Percentiles rank a stretch among this genome's conserved stretches.
Evolutionary conservation across 192 early-diverging fungal genomes (phyloP).

Genomic region (Coemansia sp.): DNA sequence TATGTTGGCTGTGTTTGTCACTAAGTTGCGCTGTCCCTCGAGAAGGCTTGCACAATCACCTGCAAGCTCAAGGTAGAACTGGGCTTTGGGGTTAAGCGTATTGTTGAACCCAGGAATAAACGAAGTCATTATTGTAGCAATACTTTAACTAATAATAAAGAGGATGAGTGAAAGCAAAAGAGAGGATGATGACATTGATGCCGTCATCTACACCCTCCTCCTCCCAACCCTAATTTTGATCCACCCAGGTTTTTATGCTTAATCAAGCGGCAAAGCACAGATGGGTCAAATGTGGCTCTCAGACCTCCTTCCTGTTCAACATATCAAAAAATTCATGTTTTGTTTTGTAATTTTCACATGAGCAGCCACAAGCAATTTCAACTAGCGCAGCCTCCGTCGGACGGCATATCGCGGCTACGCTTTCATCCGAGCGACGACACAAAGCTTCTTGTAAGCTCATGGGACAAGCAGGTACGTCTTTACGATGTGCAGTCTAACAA

Average conservation of each 20-base stretch:
- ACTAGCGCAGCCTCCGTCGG: slow-evolving; percentile 75
- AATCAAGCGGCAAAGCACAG: too few species aligned
- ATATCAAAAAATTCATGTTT: neutral
- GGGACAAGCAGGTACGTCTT: slow-evolving; percentile 86
- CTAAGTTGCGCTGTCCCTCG: slow-evolving; percentile 66
- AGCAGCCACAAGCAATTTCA: slow-evolving; percentile 59
- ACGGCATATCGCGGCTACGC: slow-evolving; percentile 75
- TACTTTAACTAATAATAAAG: neutral
- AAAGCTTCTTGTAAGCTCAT: slow-evolving; percentile 77
- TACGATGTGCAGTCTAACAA: slow-evolving; percentile 74
- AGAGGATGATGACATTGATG: neutral
- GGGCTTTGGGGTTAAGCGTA: slow-evolving; percentile 54
- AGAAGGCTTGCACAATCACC: slow-evolving; percentile 60
- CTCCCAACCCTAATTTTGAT: too few species aligned
- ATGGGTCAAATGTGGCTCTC: too few species aligned
- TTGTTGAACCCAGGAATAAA: slow-evolving; percentile 46
- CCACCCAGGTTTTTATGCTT: too few species aligned
- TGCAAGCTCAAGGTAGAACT: slow-evolving; percentile 70
- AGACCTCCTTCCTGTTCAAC: neutral
- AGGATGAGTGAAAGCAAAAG: neutral
- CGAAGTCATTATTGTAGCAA: slow-evolving; percentile 13
- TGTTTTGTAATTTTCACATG: slow-evolving; percentile 12
- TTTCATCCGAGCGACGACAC: slow-evolving; percentile 69
- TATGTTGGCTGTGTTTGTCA: slow-evolving; percentile 80
- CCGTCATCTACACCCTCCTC: too few species aligned